Base-by-base conservation (phyloP, 192 early-diverging fungal species). In the Gorgonomyces haynaldii region DNA sequence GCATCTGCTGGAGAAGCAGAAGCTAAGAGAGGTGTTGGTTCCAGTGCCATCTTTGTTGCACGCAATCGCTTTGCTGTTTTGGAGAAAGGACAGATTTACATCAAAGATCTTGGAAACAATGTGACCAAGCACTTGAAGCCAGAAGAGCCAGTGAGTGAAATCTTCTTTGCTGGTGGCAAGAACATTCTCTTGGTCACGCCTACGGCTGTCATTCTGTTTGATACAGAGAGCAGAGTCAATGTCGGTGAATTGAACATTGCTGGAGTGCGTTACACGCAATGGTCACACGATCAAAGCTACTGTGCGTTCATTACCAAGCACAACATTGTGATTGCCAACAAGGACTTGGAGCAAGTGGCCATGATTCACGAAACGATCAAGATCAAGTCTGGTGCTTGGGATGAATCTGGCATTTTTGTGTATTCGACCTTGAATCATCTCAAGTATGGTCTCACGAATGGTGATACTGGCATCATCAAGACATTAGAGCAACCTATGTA, bases 341-440 rank as follows among this genome's bases (percentile, higher is more conserved):
- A 90, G 63, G 12, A 64, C 17, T 67, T 96, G 7, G 86, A 92
- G 56, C 91, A 96, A 65, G 71, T 81, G 8, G 82, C 84, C 53
- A 61, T 90, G 43, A 85, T 96, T 49, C 88, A 93, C 62, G 96
- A 98, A 62, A 96, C 91, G 17, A 96, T 98, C 50, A 83, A 91
- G 57, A 91, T 96, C 62, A 98, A 98, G 73, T 89, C 89, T 54
- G 95, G 88, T 10, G 84, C 85, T 36, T 96, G 92, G 92, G 92
- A 96, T 52, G 86, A 87, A 21, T 72, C 75, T 22, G 86, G 89
- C 20, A 80, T 96, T 12, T 84, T 98, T 52, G 58, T 96, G 19
- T 98, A 96, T 67, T 88, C 90, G 29, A 96, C 92, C 7, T 78
- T 96, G 37, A 98, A 98, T 67, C 96, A 98, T 60, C 81, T 98